A percentile compares a stretch with the other conserved stretches of the same genome.
phyloP scores from a whole-genome alignment of 495 filamentous ascomycete genomes.

The Lentithecium fluviatile region DNA sequence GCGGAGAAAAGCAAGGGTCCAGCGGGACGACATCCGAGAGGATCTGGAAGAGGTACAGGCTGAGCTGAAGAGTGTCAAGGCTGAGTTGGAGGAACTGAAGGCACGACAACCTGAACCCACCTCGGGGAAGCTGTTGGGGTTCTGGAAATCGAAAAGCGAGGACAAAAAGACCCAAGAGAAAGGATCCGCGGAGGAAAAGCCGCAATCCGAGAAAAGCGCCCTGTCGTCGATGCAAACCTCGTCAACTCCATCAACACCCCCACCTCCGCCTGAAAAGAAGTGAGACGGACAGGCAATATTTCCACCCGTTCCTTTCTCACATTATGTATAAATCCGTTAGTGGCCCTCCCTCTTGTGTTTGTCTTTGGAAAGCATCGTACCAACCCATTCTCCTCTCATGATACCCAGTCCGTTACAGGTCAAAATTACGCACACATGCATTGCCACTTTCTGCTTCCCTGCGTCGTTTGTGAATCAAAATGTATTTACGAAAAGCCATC shows the following conservation, averaged over 20 bases:
- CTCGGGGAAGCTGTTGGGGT: constrained; percentile 8
- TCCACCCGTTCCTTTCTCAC: neutral
- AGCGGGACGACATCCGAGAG: constrained; percentile 71
- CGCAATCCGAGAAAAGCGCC: neutral
- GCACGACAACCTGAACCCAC: constrained; percentile 4
- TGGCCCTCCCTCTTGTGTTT: neutral
- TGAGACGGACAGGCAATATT: too few species aligned
- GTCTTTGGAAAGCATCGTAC: neutral
- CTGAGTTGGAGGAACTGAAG: constrained; percentile 29
- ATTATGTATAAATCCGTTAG: neutral
- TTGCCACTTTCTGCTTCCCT: neutral
- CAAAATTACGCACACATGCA: neutral
- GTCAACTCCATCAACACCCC: too few species aligned
- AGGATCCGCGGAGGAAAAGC: neutral
- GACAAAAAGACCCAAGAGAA: neutral
- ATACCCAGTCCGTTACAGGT: constrained; percentile 7
- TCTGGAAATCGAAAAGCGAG: constrained; percentile 13
- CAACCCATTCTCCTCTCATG: constrained; percentile 20
- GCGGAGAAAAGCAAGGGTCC: constrained; percentile 72
- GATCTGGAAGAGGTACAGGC: constrained; percentile 57
- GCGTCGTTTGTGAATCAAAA: neutral
- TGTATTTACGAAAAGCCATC: too few species aligned
- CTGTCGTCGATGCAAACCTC: too few species aligned
- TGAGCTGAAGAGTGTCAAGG: constrained; percentile 32
- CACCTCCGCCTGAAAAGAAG: too few species aligned